Conservation (phyloP, 352 stramenopile species). For the Phytophthora niederhauseri region DNA sequence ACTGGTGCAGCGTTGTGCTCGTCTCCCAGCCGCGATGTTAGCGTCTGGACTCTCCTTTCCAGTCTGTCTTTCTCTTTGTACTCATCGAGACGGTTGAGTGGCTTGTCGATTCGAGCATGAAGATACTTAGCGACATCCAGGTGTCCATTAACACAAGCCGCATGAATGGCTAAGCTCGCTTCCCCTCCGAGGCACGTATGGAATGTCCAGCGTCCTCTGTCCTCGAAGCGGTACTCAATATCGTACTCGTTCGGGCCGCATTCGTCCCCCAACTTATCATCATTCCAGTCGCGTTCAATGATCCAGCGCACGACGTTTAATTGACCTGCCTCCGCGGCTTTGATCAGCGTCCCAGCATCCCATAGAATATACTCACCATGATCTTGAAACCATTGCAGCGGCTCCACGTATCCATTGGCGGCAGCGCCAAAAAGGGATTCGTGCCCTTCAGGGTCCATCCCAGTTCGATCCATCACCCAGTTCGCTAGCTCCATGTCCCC, state of each 20-base stretch:
- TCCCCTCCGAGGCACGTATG: constrained; percentile 17
- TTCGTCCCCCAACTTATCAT: constrained; percentile 1
- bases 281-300: constrained; percentile 14
- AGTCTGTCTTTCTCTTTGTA: background rate
- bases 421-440: constrained; percentile 1
- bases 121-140: constrained; percentile 29
- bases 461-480: constrained; percentile 6
- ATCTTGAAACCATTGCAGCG: constrained; percentile 16
- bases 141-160: constrained; percentile 19
- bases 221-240: background rate
- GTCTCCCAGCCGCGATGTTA: background rate
- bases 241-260: constrained; percentile 8
- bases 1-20: background rate
- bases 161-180: constrained; percentile 23
- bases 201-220: background rate
- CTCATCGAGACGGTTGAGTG: background rate
- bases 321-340: constrained; percentile 20
- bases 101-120: constrained; percentile 2
- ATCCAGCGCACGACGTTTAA: constrained; percentile 17
- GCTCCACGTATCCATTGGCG: constrained; percentile 8
- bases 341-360: constrained; percentile 10
- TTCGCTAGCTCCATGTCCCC: constrained; percentile 14
- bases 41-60: background rate
- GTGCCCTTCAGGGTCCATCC: background rate
- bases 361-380: background rate